Evolutionary conservation across 1,139 yeast genomes (phyloP), one percentile per base, ranked within the genome.

Genomic region (Meyerozyma athensensis): DNA sequence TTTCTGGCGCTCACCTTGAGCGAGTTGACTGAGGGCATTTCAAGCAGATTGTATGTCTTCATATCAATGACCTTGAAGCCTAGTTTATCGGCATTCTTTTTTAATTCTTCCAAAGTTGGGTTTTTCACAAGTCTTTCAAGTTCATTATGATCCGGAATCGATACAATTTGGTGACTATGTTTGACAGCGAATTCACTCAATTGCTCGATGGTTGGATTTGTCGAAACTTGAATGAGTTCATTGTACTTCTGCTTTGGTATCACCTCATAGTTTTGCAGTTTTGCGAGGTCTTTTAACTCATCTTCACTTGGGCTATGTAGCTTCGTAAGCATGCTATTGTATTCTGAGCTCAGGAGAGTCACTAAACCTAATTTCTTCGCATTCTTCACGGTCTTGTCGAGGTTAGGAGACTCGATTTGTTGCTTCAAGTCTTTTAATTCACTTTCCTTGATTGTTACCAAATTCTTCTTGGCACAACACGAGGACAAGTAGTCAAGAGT

Each of bases 291-390:
- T 12, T n/a, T 9, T 18, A 28, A 35, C 16, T 43, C 39, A 6
- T 46, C 45, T 19, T 19, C 36, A 4, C 43, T 35, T 17, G 53
- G 53, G 16, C 34, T 36, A 10, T 33, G 35, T 9, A 40, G 22
- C 17, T 35, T 38, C 19, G 43, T 39, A 14, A 47, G 28, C 30
- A 47, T 20, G 12, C 34, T 43, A 4, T 47, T 40, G 35, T 46
- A 45, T 12, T 49, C 45, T 6, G 41, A 39, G 36, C 45, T 44
- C 7, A 48, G 45, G 44, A 13, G 55, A 43, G 32, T 28, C 10
- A 17, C 32, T 10, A 28, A 18, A 10, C 32, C 32, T 18, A 28
- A 18, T 16, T 13, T 10, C n/a, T 13, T 18, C 7, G 32, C 32
- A 18, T 28, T 14, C 13, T 28, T 28, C 7, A 28, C 32, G 9